Conservation (phyloP, 306 rosid species). For the Ammopiptanthus mongolicus region DNA sequence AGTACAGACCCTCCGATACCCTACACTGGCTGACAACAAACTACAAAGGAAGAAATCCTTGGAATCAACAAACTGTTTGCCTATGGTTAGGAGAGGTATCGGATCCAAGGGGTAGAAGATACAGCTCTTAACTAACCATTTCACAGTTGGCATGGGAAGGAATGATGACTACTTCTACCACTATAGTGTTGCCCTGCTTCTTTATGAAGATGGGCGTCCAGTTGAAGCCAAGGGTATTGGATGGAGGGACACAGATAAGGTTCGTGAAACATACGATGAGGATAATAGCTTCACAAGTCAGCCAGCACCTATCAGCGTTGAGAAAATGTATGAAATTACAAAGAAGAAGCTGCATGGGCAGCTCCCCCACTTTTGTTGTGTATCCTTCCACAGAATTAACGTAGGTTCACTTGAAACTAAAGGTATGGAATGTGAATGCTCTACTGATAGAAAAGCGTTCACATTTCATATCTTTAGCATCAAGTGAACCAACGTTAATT, state of each 20-base stretch:
- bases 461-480: no score
- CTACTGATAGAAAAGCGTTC: no score
- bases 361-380: no score
- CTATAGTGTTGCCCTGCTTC: conserved; percentile 34
- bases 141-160: conserved; percentile 17
- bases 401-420: no score
- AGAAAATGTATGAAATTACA: conserved; percentile 23
- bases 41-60: no score
- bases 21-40: no score
- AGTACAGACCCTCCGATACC: no score
- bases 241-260: conserved; percentile 31
- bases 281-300: neutral
- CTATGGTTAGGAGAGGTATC: conserved; percentile 20
- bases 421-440: no score
- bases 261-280: conserved; percentile 27
- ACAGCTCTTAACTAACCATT: conserved; percentile 34
- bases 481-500: no score
- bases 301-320: conserved; percentile 30
- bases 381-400: no score
- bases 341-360: no score
- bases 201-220: conserved; percentile 28
- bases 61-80: conserved; percentile 21
- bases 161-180: conserved; percentile 33
- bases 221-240: conserved; percentile 33
- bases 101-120: conserved; percentile 41